Percentiles rank a stretch among this genome's conserved stretches.
These are phyloP conservation scores for Leccinum griseonigrum DNA, from an alignment of 1,284 basidiomycete species.

Conservation along the genomic window DNA sequence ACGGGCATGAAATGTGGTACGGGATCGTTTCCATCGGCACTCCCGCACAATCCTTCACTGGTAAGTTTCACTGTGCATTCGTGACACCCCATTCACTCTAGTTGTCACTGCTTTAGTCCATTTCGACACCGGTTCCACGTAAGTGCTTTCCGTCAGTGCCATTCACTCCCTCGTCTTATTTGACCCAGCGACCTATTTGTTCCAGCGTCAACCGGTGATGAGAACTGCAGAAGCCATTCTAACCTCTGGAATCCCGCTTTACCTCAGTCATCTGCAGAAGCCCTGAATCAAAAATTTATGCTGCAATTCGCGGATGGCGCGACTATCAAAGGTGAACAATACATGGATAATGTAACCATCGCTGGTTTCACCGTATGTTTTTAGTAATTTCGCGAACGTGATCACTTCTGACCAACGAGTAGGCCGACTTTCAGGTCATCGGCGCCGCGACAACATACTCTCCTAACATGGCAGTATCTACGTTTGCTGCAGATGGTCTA, in stretches of 20 bases:
- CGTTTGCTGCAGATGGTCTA: neutral
- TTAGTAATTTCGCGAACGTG: neutral
- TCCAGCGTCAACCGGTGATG: neutral
- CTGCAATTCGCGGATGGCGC: neutral
- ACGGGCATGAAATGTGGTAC: no score
- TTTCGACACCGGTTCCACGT: neutral
- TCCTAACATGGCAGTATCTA: neutral
- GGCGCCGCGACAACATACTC: neutral
- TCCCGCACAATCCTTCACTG: no score
- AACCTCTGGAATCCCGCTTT: neutral
- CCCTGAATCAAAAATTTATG: neutral
- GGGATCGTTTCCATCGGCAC: no score
- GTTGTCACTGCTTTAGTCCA: neutral
- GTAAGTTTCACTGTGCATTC: no score
- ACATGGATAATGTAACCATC: neutral
- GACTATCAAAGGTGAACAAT: neutral
- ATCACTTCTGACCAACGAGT: neutral
- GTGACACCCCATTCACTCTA: neutral
- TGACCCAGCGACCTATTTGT: neutral
- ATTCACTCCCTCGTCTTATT: neutral
- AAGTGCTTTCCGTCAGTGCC: neutral
- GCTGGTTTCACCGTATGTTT: neutral
- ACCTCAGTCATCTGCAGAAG: neutral
- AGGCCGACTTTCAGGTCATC: neutral
- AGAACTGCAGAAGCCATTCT: neutral